These are phyloP conservation scores for Amanita brunnescens DNA, from an alignment of 768 basidiomycete species.

Conservation along the genomic window DNA sequence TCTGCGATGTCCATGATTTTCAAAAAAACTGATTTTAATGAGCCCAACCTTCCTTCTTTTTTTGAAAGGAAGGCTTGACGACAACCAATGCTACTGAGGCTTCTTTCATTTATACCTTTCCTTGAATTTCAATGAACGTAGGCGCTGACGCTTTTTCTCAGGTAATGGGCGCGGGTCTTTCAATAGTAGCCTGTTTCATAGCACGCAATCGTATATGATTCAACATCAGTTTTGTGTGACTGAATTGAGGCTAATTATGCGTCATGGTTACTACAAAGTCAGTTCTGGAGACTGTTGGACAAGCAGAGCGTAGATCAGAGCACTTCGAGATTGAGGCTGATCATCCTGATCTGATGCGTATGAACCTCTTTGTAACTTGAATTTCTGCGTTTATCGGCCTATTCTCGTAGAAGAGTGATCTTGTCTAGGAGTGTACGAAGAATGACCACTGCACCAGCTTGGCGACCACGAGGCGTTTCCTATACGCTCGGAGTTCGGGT, in stretches of 20 bases:
- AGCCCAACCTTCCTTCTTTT: constrained; percentile 27
- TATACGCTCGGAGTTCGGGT: neutral
- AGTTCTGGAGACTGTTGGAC: neutral
- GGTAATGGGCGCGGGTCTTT: neutral
- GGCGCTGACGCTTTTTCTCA: constrained; percentile 2
- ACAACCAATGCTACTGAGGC: constrained; percentile 20
- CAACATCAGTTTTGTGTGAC: neutral
- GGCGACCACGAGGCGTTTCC: neutral
- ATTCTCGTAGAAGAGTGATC: neutral
- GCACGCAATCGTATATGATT: neutral
- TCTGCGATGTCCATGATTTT: constrained; percentile 28
- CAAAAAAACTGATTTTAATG: constrained; percentile 45
- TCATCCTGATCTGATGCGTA: constrained; percentile 8
- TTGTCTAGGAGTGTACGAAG: neutral
- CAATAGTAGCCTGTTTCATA: neutral
- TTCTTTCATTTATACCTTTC: constrained; percentile 11
- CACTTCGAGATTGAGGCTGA: neutral
- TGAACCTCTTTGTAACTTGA: constrained; percentile 1
- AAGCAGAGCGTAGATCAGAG: constrained; percentile 3
- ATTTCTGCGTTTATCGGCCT: constrained; percentile 6
- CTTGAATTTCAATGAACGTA: neutral
- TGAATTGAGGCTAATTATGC: neutral
- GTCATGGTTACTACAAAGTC: neutral
- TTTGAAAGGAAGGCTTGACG: constrained; percentile 22
- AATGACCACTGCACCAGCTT: neutral